Conservation (phyloP, 1,139 yeast species). For the Taphrina deformans region DNA sequence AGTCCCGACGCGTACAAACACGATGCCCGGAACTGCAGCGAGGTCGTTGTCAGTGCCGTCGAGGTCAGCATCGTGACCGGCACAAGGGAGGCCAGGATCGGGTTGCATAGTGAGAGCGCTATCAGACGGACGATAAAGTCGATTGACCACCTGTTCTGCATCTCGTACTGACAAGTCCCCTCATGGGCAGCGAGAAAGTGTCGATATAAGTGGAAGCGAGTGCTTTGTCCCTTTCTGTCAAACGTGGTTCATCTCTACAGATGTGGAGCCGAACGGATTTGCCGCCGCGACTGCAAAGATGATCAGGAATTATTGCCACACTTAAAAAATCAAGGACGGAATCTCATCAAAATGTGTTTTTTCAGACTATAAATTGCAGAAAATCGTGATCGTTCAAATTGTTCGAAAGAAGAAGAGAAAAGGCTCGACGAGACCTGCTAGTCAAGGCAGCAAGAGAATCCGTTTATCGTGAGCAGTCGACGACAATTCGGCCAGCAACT, state of each 20-base stretch:
- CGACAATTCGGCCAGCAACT: conserved; percentile 59
- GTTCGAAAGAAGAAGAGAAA: not conserved
- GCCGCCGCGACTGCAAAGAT: no score
- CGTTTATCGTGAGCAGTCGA: conserved; percentile 16
- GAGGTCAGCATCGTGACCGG: not conserved
- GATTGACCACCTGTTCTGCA: not conserved
- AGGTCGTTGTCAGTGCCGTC: not conserved
- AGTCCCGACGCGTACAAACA: not conserved
- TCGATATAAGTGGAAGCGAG: not conserved
- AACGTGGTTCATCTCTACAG: not conserved
- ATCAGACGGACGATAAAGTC: not conserved
- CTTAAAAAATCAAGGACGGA: no score
- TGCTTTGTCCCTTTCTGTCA: not conserved
- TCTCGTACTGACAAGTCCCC: no score
- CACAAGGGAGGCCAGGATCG: conserved; percentile 4
- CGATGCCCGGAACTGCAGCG: not conserved
- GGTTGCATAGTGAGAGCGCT: not conserved
- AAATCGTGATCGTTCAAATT: not conserved
- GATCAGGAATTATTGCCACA: no score
- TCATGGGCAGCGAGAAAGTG: no score
- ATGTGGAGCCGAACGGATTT: not conserved
- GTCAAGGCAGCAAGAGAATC: not conserved
- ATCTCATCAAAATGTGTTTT: not conserved
- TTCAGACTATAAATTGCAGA: not conserved
- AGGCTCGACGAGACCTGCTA: not conserved